Conservation (phyloP, 345 rosid species). For the Brassica juncea region DNA sequence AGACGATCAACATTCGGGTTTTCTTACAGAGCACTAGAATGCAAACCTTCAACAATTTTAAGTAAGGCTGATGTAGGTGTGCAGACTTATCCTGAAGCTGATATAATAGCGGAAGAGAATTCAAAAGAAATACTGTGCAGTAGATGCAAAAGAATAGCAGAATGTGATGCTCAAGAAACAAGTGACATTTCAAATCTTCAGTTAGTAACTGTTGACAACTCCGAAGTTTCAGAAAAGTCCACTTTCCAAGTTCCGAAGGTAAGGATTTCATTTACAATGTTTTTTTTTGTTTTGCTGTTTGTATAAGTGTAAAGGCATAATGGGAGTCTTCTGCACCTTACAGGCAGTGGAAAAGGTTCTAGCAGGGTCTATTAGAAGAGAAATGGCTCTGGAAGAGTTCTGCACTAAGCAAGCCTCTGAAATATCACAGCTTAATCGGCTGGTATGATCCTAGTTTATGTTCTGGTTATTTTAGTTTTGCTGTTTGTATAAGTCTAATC, state of each 20-base stretch:
- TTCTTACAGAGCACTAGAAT: conserved; percentile 59
- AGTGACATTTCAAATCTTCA: conserved; percentile 58
- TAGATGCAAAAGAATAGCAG: conserved; percentile 55
- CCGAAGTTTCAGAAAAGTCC: conserved; percentile 60
- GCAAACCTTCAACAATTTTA: conserved; percentile 45
- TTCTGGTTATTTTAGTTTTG: not conserved
- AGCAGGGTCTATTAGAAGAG: conserved; percentile 95
- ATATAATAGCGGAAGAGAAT: conserved; percentile 44
- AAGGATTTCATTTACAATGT: conserved; percentile 26
- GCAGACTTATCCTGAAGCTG: conserved; percentile 64
- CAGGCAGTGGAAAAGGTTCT: conserved; percentile 97
- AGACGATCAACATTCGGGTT: conserved; percentile 77
- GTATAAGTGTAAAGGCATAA: conserved; percentile 7
- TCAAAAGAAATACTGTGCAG: conserved; percentile 52
- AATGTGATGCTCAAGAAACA: conserved; percentile 49
- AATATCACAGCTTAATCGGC: conserved; percentile 85
- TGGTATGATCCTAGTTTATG: conserved; percentile 57
- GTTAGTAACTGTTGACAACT: conserved; percentile 59
- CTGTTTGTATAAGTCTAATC: not conserved
- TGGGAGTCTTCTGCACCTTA: conserved; percentile 24
- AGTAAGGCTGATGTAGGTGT: conserved; percentile 82
- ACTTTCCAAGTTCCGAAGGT: conserved; percentile 83
- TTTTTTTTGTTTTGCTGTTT: conserved; percentile 1
- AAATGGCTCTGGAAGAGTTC: conserved; percentile 95
- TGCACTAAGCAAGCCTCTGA: conserved; percentile 89